Evolutionary conservation across 148 eudicot species (phyloP), one percentile per base, ranked within the genome.

Genomic region (Rhododendron mucronatum): DNA sequence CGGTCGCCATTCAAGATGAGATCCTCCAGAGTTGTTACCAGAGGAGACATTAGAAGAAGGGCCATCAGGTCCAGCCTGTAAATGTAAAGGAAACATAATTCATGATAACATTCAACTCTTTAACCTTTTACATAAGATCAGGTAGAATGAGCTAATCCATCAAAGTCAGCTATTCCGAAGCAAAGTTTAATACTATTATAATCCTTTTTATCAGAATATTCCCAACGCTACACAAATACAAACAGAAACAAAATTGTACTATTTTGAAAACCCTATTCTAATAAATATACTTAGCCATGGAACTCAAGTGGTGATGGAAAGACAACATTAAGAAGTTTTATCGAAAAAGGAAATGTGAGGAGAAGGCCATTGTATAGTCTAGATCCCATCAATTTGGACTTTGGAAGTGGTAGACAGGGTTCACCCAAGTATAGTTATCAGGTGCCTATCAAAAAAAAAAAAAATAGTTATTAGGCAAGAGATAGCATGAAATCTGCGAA

Each of bases 11-110:
- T 77, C 85, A 53, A 3, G 33, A 77, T 2, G 51, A 15, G 81
- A 41, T 28, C 44, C 74, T 67, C 26, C 73, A 82, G 20, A 18
- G 28, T 82, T 80, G 67, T 81, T 83, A 73, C 76, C 84, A 28
- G 84, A 78, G 77, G 67, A 37, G 33, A 50, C 57, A 14, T 75
- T 84, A 85, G 80, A 77, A 76, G 87, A 63, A 87, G 88, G 57
- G 23, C 57, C 84, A 74, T 86, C 89, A 80, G 69, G 82, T 83
- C 75, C 78, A 50, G 85, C 86, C 91, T 90, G 87, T 65, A 82
- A 12, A 33, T 82, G 73, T 35, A 82, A 82, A 13, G 71, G 48
- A 47, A 39, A 78, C 18, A 78, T 30, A 23, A 23, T 12, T 78
- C 30, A 78, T 78, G 51, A 78, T 13, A 78, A 20, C 14, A 26